A percentile compares a stretch with the other conserved stretches of the same genome.
Conservation (phyloP, 2,329 filamentous ascomycete genomes). For the Colletotrichum gigasporum region DNA sequence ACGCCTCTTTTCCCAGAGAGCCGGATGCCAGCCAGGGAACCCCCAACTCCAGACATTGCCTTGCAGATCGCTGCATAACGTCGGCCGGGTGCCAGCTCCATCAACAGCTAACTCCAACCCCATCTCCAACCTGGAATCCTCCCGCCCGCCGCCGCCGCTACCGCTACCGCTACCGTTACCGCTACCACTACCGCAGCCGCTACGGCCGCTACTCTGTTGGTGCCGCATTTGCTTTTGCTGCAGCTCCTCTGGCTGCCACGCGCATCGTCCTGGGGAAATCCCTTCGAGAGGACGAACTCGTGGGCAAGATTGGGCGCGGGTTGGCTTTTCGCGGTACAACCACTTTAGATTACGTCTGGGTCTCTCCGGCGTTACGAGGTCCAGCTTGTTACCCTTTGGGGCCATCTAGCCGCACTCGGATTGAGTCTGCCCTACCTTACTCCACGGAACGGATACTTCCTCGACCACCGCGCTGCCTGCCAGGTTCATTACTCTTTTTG, state of each 20-base stretch:
- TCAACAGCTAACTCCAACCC: not conserved
- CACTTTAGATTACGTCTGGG: conserved; percentile 31
- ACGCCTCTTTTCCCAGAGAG: conserved; percentile 28
- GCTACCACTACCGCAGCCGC: not conserved
- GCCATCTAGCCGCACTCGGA: conserved; percentile 26
- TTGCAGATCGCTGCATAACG: conserved; percentile 31
- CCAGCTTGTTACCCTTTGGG: conserved; percentile 25
- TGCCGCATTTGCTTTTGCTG: conserved; percentile 1
- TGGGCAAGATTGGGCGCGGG: conserved; percentile 12
- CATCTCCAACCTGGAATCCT: conserved; percentile 3
- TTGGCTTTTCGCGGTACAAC: conserved; percentile 20
- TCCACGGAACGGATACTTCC: conserved; percentile 29
- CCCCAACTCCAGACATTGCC: conserved; percentile 19
- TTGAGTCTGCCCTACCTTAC: conserved; percentile 31
- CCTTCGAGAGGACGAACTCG: conserved; percentile 9
- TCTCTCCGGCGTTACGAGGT: conserved; percentile 27
- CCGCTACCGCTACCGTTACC: not conserved
- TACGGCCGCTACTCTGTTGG: conserved; percentile 12
- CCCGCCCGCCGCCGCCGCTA: conserved; percentile 7
- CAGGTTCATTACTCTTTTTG: conserved; percentile 22
- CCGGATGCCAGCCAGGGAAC: conserved; percentile 21
- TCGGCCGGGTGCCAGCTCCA: conserved; percentile 16
- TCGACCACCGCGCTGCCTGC: conserved; percentile 18
- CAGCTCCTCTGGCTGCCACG: conserved; percentile 18
- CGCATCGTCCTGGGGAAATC: conserved; percentile 8